A percentile compares a stretch with the other conserved stretches of the same genome.
phyloP scores from a whole-genome alignment of 164 flowering plant genomes.

The grape (Vitis vinifera) region ASM3070453v1 NC_081812.1:18448501-18449000 shows the following conservation, averaged over 20 bases:
- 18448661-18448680: no score
- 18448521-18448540: no score
- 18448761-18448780: not conserved
- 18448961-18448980: not conserved
- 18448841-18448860: not conserved
- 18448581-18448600: no score
- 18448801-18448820: not conserved
- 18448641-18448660: no score
- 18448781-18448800: not conserved
- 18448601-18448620: no score
- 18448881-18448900: not conserved
- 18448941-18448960: not conserved
- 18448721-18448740: not conserved
- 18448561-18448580: no score
- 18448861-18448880: not conserved
- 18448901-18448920: slow-evolving; percentile 1
- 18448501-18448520: not conserved
- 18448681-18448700: no score
- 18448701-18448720: no score
- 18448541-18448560: no score
- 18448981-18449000: slow-evolving; percentile 1
- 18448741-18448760: not conserved
- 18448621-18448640: no score
- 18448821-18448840: slow-evolving; percentile 9
- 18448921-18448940: not conserved